Conservation (phyloP, 2,329 filamentous ascomycete species). For the Penicillium brevicompactum region DNA sequence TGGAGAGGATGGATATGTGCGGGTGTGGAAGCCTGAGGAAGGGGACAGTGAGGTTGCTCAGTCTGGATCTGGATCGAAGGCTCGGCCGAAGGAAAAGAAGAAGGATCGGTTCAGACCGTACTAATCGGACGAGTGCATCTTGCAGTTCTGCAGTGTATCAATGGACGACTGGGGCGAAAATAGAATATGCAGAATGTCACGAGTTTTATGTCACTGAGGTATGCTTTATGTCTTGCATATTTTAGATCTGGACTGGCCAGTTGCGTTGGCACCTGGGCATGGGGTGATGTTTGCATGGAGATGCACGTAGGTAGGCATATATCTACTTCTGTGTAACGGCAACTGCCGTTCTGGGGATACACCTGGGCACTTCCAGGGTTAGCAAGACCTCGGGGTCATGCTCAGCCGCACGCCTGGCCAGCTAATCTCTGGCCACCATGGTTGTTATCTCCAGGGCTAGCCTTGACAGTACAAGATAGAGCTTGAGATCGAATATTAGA, state of each 20-base stretch:
- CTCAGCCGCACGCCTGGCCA: too few species aligned
- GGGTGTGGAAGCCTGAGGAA: constrained; percentile 39
- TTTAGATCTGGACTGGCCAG: neutral
- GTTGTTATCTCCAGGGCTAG: too few species aligned
- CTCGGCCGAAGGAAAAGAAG: constrained; percentile 36
- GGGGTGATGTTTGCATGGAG: neutral
- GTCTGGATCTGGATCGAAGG: constrained; percentile 22
- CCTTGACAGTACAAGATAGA: too few species aligned
- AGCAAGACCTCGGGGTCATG: too few species aligned
- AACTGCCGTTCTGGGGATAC: too few species aligned
- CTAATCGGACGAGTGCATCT: constrained; percentile 20
- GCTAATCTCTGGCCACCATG: too few species aligned
- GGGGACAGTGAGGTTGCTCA: constrained; percentile 16
- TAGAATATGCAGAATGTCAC: constrained; percentile 2
- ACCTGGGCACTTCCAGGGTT: too few species aligned
- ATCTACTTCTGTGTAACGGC: neutral
- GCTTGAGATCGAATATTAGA: too few species aligned
- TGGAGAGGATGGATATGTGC: constrained; percentile 48
- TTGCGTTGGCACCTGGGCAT: neutral
- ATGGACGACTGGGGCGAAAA: constrained; percentile 17
- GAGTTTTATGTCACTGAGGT: neutral
- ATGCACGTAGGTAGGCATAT: neutral
- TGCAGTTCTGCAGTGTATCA: constrained; percentile 19
- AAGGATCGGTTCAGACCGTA: constrained; percentile 45
- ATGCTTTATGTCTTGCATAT: neutral